phyloP scores from a whole-genome alignment of 2,329 filamentous ascomycete species.

The Eutypa lata region DNA sequence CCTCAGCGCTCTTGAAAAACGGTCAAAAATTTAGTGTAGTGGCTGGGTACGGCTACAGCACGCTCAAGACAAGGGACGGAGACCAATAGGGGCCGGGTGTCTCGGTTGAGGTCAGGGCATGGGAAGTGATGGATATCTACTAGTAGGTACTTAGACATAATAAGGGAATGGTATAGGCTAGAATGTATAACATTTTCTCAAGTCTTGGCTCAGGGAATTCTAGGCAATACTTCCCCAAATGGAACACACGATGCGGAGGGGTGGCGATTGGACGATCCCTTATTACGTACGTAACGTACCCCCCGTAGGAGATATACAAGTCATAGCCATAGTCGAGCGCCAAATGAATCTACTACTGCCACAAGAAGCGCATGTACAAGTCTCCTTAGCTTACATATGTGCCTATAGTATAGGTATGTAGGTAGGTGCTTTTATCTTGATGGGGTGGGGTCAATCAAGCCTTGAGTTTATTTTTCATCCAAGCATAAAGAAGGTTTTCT shows the following conservation, averaged over 20 bases:
- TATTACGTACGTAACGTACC: not conserved
- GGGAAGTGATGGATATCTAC: not conserved
- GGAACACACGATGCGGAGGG: not conserved
- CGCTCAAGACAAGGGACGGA: not conserved
- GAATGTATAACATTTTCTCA: not conserved
- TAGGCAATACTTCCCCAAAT: not conserved
- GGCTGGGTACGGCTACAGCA: not conserved
- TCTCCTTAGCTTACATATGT: no score
- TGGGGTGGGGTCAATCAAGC: no score
- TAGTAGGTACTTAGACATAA: no score
- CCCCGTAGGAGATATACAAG: not conserved
- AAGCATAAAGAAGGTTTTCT: no score
- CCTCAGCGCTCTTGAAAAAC: not conserved
- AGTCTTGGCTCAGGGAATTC: not conserved
- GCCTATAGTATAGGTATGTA: no score
- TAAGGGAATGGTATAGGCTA: not conserved
- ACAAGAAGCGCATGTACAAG: not conserved
- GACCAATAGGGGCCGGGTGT: not conserved
- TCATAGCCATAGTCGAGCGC: not conserved
- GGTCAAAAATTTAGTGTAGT: not conserved
- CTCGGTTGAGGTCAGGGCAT: not conserved
- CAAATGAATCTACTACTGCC: not conserved
- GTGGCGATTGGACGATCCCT: not conserved
- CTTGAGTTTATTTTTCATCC: no score
- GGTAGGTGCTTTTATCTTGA: no score